Percentiles rank a stretch among this genome's conserved stretches.
These are phyloP conservation scores for Phytophthora brassicae DNA, from an alignment of 352 stramenopile genomes.

Conservation along the genomic window DNA sequence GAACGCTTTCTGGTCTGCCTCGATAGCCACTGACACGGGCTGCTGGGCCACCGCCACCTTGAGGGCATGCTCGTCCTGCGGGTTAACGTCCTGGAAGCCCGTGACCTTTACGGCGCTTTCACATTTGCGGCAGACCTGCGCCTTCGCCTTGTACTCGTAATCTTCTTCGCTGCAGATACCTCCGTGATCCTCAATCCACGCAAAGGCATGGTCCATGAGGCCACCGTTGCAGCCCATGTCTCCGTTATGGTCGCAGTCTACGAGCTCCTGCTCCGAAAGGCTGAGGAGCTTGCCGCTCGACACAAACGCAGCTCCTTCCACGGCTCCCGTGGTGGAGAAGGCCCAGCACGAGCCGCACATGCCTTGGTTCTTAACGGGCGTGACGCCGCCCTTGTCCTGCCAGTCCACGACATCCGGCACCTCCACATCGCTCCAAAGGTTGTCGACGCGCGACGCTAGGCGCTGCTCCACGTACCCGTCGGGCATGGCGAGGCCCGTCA, in stretches of 20 bases:
- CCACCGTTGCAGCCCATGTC: conserved; percentile 97
- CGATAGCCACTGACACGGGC: conserved; percentile 87
- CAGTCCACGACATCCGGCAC: conserved; percentile 93
- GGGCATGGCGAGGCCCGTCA: conserved; percentile 56
- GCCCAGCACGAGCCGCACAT: conserved; percentile 97
- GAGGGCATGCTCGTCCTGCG: conserved; percentile 79
- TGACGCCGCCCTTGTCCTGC: conserved; percentile 92
- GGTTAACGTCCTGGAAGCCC: conserved; percentile 71
- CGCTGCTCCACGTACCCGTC: conserved; percentile 67
- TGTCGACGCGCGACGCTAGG: conserved; percentile 38
- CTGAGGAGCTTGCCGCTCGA: conserved; percentile 88
- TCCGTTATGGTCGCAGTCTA: conserved; percentile 95
- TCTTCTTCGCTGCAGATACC: conserved; percentile 94
- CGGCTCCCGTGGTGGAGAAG: conserved; percentile 95
- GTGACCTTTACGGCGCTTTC: conserved; percentile 85
- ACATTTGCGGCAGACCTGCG: conserved; percentile 81
- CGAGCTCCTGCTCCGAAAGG: conserved; percentile 97
- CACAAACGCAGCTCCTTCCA: conserved; percentile 97
- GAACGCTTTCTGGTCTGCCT: conserved; percentile 79
- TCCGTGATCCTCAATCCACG: conserved; percentile 91
- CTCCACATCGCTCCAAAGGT: conserved; percentile 33
- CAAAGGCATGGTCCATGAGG: conserved; percentile 97
- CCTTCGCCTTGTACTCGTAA: conserved; percentile 93
- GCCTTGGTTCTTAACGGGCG: conserved; percentile 92
- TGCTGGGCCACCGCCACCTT: conserved; percentile 82